Conservation (phyloP, 1,139 yeast genomes). For the Blastobotrys serpentis region DNA sequence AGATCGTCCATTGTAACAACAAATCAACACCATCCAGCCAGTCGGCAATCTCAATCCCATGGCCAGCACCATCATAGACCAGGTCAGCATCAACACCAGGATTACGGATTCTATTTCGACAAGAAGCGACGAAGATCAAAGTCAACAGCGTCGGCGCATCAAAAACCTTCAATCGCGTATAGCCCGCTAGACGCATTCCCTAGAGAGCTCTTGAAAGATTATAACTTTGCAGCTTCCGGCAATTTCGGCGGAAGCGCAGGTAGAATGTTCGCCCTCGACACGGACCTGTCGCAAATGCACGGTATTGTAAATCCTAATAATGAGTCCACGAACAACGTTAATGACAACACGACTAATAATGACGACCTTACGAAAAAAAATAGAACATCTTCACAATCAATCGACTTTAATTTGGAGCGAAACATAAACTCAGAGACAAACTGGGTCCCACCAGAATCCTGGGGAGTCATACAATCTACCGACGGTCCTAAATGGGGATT, state of each 20-base stretch:
- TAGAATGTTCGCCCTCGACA: conserved; percentile 39
- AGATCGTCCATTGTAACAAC: conserved; percentile 4
- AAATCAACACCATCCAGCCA: background rate
- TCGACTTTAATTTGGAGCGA: conserved; percentile 16
- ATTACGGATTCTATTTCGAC: conserved; percentile 4
- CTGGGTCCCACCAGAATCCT: conserved; percentile 13
- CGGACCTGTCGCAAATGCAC: conserved; percentile 52
- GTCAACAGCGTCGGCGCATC: conserved; percentile 1
- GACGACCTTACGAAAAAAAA: conserved; percentile 15
- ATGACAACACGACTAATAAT: background rate
- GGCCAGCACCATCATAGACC: no score
- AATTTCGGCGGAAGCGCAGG: conserved; percentile 4
- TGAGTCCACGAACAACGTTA: conserved; percentile 6
- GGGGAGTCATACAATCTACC: conserved; percentile 11
- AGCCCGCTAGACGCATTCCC: conserved; percentile 14
- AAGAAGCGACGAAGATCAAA: background rate
- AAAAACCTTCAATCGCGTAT: conserved; percentile 8
- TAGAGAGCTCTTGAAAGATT: conserved; percentile 15
- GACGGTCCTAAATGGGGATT: conserved; percentile 6
- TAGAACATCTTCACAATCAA: conserved; percentile 18
- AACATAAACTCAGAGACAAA: conserved; percentile 1
- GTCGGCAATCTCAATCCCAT: no score
- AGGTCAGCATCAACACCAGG: background rate
- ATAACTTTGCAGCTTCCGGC: conserved; percentile 6
- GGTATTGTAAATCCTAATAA: conserved; percentile 43